Percentiles rank a stretch among this genome's conserved stretches.
phyloP scores from a whole-genome alignment of 225 moss, liverwort and hornwort genomes.

The Polytrichum formosum region DNA sequence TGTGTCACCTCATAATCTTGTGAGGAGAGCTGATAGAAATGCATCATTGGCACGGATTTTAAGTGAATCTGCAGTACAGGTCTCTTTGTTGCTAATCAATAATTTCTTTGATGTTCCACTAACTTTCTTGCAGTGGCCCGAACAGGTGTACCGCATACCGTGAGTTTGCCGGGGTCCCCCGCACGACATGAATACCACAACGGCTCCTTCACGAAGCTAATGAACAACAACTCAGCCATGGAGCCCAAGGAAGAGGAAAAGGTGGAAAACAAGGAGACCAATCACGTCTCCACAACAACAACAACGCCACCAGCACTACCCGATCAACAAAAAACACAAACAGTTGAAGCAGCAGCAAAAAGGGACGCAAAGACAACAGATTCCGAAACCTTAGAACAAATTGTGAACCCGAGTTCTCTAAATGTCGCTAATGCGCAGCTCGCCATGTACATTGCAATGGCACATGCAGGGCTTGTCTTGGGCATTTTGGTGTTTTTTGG shows the following conservation, averaged over 20 bases:
- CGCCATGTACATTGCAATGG: slow-evolving; percentile 94
- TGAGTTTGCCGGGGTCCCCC: too few species aligned
- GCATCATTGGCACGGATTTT: too few species aligned
- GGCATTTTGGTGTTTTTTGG: slow-evolving; percentile 62
- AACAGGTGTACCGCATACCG: slow-evolving; percentile 21
- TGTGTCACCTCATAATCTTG: too few species aligned
- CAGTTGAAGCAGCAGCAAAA: too few species aligned
- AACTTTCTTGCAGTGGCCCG: too few species aligned
- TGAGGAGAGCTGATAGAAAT: too few species aligned
- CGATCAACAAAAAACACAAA: too few species aligned
- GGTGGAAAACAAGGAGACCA: slow-evolving; percentile 5
- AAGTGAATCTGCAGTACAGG: too few species aligned
- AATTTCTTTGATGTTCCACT: too few species aligned
- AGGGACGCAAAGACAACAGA: not conserved
- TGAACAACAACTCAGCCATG: slow-evolving; percentile 11
- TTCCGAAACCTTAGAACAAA: slow-evolving; percentile 25
- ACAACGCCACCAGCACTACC: too few species aligned
- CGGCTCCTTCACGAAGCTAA: slow-evolving; percentile 34
- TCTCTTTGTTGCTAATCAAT: too few species aligned
- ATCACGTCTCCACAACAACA: not conserved
- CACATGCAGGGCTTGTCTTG: slow-evolving; percentile 77
- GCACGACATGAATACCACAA: not conserved
- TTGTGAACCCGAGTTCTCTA: slow-evolving; percentile 33
- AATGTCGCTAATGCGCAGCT: slow-evolving; percentile 74
- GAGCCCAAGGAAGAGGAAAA: slow-evolving; percentile 21